Conservation (phyloP, 2,329 filamentous ascomycete genomes). For the Hypoxylon sp. region DNA sequence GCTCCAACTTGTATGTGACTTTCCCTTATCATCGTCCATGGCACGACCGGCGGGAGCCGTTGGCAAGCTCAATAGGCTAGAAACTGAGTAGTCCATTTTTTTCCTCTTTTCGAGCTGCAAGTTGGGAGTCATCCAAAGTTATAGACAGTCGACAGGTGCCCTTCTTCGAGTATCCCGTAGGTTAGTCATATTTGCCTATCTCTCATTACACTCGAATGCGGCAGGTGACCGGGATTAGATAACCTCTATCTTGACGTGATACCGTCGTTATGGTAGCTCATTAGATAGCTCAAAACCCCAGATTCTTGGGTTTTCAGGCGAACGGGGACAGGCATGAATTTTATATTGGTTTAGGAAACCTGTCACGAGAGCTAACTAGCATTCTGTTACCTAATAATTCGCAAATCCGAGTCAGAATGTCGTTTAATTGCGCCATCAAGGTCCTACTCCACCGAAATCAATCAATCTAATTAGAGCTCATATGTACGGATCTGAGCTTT, state of each 20-base stretch:
- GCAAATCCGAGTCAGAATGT: conserved; percentile 41
- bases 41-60: conserved; percentile 21
- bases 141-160: conserved; percentile 33
- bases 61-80: conserved; percentile 19
- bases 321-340: conserved; percentile 13
- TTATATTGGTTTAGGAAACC: conserved; percentile 41
- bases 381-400: conserved; percentile 44
- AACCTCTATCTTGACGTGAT: conserved; percentile 20
- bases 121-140: conserved; percentile 35
- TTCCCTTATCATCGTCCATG: conserved; percentile 42
- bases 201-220: conserved; percentile 39
- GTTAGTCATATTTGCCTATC: conserved; percentile 37
- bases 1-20: conserved; percentile 41
- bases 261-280: conserved; percentile 5
- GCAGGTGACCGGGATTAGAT: conserved; percentile 40
- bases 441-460: conserved; percentile 34
- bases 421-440: conserved; percentile 44
- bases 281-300: conserved; percentile 27
- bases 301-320: conserved; percentile 7
- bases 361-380: conserved; percentile 34
- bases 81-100: conserved; percentile 13
- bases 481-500: conserved; percentile 23
- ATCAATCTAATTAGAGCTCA: conserved; percentile 7
- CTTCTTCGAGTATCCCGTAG: conserved; percentile 17
- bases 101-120: background rate